Evolutionary conservation across 2,329 filamentous ascomycete genomes (phyloP).

Genomic region (Claviceps sp.): DNA sequence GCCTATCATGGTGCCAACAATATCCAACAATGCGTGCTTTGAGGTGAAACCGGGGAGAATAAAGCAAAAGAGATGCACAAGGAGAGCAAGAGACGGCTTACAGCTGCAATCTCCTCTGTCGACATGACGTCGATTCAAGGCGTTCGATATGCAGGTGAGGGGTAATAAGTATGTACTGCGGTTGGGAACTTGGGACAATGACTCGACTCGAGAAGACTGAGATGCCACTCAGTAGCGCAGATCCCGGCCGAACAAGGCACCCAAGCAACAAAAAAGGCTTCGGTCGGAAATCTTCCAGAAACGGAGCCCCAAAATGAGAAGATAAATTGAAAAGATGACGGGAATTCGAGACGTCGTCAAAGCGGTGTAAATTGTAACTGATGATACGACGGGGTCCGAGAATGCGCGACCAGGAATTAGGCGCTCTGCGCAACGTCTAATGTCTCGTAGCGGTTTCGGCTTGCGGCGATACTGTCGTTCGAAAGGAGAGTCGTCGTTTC

Average conservation of each 20-base stretch:
- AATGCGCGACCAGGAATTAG: too few species aligned
- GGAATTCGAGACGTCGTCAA: too few species aligned
- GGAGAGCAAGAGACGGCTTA: conserved; percentile 9
- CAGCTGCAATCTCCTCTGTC: conserved; percentile 22
- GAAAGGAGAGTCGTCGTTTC: too few species aligned
- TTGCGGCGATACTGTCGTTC: too few species aligned
- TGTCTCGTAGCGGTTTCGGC: too few species aligned
- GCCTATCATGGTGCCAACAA: not conserved
- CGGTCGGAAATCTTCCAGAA: not conserved
- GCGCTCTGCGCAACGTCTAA: too few species aligned
- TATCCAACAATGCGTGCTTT: not conserved
- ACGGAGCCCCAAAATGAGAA: too few species aligned
- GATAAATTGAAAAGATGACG: too few species aligned
- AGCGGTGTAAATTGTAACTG: too few species aligned
- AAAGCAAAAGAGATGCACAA: not conserved
- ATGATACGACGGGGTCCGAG: too few species aligned
- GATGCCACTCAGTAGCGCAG: not conserved
- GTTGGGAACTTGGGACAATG: not conserved
- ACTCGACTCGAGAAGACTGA: not conserved
- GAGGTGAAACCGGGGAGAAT: not conserved
- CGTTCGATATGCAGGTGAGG: not conserved
- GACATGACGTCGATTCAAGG: conserved; percentile 13
- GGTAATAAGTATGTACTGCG: not conserved
- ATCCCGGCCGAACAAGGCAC: not conserved
- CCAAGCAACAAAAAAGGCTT: not conserved